A percentile compares a stretch with the other conserved stretches of the same genome.
phyloP scores from a whole-genome alignment of 2,329 filamentous ascomycete genomes.

The Venturia oleaginea region DNA sequence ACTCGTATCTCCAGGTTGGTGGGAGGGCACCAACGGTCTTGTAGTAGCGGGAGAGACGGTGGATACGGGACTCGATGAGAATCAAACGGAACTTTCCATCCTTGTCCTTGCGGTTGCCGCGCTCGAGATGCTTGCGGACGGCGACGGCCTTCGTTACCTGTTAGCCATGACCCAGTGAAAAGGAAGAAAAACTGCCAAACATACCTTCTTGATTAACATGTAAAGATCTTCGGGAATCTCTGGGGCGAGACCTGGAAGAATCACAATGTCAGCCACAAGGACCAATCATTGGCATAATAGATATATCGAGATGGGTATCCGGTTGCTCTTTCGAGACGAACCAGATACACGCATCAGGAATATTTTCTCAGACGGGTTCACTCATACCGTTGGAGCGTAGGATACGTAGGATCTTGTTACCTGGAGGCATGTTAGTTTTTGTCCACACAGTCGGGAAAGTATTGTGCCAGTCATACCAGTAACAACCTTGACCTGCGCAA shows the following conservation, averaged over 20 bases:
- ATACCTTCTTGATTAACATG: constrained; percentile 99
- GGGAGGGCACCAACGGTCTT: constrained; percentile 80
- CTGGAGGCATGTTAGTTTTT: constrained; percentile 43
- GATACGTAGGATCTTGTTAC: constrained; percentile 99
- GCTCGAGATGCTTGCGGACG: constrained; percentile 99
- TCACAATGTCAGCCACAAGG: constrained; percentile 82
- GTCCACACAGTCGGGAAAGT: constrained; percentile 8
- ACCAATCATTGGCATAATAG: constrained; percentile 74
- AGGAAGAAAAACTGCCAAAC: not conserved
- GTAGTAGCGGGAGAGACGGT: constrained; percentile 99
- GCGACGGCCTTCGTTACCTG: constrained; percentile 62
- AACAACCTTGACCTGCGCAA: constrained; percentile 95
- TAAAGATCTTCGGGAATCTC: constrained; percentile 99
- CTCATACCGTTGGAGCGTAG: constrained; percentile 93
- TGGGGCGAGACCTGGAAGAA: constrained; percentile 86
- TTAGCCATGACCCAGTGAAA: not conserved
- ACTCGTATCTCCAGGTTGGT: constrained; percentile 99
- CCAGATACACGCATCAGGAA: not conserved
- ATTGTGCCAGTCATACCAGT: constrained; percentile 58
- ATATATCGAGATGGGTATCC: not conserved
- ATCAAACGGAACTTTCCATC: constrained; percentile 99
- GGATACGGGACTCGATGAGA: constrained; percentile 99
- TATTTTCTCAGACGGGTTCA: constrained; percentile 30
- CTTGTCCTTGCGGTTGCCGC: constrained; percentile 97
- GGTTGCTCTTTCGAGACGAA: constrained; percentile 10